Evolutionary conservation across 495 filamentous ascomycete species (phyloP).

Genomic region (Hyaloscypha bicolor): DNA sequence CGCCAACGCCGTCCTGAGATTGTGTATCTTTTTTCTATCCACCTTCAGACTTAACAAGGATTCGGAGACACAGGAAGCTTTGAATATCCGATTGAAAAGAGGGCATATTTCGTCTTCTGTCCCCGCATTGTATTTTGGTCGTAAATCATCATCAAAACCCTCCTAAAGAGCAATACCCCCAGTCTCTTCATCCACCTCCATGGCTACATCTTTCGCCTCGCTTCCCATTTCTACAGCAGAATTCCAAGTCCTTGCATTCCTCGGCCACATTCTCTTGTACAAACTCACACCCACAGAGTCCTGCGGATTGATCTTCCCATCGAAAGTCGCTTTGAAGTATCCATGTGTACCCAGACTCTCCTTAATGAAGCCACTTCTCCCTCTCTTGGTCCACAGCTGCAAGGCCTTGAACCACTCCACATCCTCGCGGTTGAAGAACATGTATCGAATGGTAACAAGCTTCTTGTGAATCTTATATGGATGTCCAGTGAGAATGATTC

Average conservation of each 20-base stretch:
- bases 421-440: constrained; percentile 98
- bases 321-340: constrained; percentile 99
- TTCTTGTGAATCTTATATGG: constrained; percentile 98
- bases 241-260: constrained; percentile 58
- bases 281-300: constrained; percentile 90
- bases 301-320: constrained; percentile 91
- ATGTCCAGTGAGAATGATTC: constrained; percentile 91
- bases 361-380: constrained; percentile 86
- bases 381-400: constrained; percentile 90
- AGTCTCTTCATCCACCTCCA: constrained; percentile 17
- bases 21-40: too few relatives aligned
- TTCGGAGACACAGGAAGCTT: background rate
- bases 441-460: constrained; percentile 94
- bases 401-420: constrained; percentile 96
- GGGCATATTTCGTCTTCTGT: background rate
- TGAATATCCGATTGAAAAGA: background rate
- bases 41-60: too few relatives aligned
- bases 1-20: too few relatives aligned
- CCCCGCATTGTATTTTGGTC: background rate
- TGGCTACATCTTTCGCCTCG: constrained; percentile 20
- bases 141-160: background rate
- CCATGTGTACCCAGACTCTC: constrained; percentile 95
- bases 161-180: constrained; percentile 11
- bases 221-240: constrained; percentile 8
- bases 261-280: constrained; percentile 92